Evolutionary conservation across 2,329 filamentous ascomycete species (phyloP), one percentile per base, ranked within the genome.

Genomic region (Colletotrichum gloeosporioides): DNA sequence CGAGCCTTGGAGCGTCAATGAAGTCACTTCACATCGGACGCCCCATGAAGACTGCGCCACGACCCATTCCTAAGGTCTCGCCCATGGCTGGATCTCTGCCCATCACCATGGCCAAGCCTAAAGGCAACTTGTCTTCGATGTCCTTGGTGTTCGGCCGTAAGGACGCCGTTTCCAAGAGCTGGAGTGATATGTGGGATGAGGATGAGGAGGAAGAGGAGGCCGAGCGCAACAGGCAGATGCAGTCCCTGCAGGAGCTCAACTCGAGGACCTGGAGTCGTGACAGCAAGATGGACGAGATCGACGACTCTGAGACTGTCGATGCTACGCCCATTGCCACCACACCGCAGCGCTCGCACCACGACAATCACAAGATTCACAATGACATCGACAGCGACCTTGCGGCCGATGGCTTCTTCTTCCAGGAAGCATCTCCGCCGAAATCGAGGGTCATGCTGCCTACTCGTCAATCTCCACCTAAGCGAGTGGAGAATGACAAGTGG

Each of bases 171-270:
- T 98, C 97, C 73, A 99, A 99, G 93, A 99, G 97, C 89, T 99
- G 97, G 97, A 98, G 96, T 82, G 97, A 99, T 84, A 92, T 99
- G 84, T 98, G 96, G 94, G 96, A 99, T 75, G 96, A 99, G 84
- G 96, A 99, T 70, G 88, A 89, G 62, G 96, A 97, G 81, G 93
- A 94, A 78, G 92, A 94, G 78, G 91, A 95, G 80, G 91, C 93
- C 80, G 92, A 93, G 82, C 90, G 90, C 77, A 86, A 87, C 76
- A 90, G 90, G 78, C 91, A 93, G 82, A 87, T 91, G 72, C 86
- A 90, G 76, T 87, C 87, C 8, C 86, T 94, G 31, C 91, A 93
- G 85, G 88, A 92, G 82, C 89, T 94, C 81, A 95, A 95, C 83
- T 91, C 93, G 72, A 90, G 94, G 79, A 95, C 93, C 71, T 96